Conservation (phyloP, 1,139 yeast species). For the Petasospora fabianii region DNA sequence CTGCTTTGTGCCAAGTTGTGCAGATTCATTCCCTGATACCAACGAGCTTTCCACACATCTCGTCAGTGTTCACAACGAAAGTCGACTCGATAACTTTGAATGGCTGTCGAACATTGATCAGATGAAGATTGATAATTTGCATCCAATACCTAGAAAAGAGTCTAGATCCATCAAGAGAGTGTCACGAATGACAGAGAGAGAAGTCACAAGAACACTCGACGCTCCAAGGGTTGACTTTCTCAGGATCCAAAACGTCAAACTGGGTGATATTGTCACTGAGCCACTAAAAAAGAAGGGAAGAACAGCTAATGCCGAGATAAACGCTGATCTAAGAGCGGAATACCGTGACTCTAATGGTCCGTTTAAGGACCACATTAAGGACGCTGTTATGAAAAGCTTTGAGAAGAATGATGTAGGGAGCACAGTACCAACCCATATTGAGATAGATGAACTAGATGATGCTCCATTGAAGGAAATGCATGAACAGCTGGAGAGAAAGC, state of each 20-base stretch:
- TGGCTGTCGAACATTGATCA: slow-evolving; percentile 13
- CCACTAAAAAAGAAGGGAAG: slow-evolving; percentile 25
- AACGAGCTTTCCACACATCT: slow-evolving; percentile 66
- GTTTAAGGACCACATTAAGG: slow-evolving; percentile 14
- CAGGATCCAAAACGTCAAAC: slow-evolving; percentile 22
- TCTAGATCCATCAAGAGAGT: slow-evolving; percentile 9
- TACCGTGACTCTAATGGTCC: slow-evolving; percentile 15
- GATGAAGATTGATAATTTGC: slow-evolving; percentile 8
- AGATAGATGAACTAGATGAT: slow-evolving; percentile 24
- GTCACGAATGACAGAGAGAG: slow-evolving; percentile 12
- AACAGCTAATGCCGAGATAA: slow-evolving; percentile 24
- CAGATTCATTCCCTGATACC: slow-evolving; percentile 52
- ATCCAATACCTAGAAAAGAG: slow-evolving; percentile 7
- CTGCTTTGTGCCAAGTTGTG: slow-evolving; percentile 71
- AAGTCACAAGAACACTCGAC: slow-evolving; percentile 14
- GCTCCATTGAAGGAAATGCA: slow-evolving; percentile 28
- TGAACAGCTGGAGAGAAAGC: slow-evolving; percentile 35
- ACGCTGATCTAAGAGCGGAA: slow-evolving; percentile 19
- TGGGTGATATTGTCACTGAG: slow-evolving; percentile 23
- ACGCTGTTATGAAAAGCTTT: slow-evolving; percentile 17
- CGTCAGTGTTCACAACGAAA: slow-evolving; percentile 17
- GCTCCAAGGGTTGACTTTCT: slow-evolving; percentile 21
- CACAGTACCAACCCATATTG: slow-evolving; percentile 16
- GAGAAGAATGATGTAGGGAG: slow-evolving; percentile 19
- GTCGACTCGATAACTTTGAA: slow-evolving; percentile 7